Conservation (phyloP, 352 stramenopile genomes). For the Pythium grandisporangium region DNA sequence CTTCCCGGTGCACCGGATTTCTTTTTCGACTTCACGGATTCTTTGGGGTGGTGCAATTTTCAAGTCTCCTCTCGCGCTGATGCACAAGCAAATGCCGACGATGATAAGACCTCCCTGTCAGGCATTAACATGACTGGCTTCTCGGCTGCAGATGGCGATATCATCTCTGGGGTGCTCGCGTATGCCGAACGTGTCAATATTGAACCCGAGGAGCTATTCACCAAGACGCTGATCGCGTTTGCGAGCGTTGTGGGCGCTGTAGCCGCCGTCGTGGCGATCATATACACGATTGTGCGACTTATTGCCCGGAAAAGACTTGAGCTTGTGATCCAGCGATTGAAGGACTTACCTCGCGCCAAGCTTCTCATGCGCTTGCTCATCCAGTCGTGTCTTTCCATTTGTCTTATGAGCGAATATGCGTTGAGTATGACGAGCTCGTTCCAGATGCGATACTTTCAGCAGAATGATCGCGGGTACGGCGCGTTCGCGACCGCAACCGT, state of each 20-base stretch:
- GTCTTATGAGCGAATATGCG: conserved; percentile 72
- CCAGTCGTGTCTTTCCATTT: conserved; percentile 63
- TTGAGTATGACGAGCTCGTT: conserved; percentile 74
- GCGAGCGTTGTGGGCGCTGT: conserved; percentile 43
- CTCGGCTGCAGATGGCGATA: conserved; percentile 52
- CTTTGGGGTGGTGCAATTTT: conserved; percentile 54
- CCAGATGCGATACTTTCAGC: conserved; percentile 65
- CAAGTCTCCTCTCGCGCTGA: conserved; percentile 15
- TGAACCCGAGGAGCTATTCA: conserved; percentile 58
- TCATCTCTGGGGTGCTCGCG: conserved; percentile 61
- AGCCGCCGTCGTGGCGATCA: conserved; percentile 36
- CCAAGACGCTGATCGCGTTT: conserved; percentile 63
- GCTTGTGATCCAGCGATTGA: conserved; percentile 42
- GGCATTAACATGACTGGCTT: conserved; percentile 28
- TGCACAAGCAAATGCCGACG: no score
- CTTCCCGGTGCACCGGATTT: conserved; percentile 48
- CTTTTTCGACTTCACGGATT: conserved; percentile 61
- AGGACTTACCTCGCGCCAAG: conserved; percentile 60
- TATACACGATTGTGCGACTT: conserved; percentile 44
- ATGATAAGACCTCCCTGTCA: conserved; percentile 10
- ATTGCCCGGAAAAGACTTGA: conserved; percentile 36
- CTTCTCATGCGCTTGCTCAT: conserved; percentile 57
- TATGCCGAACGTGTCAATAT: conserved; percentile 59
- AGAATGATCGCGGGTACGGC: conserved; percentile 25
- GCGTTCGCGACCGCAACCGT: conserved; percentile 50